A percentile compares a stretch with the other conserved stretches of the same genome.
phyloP scores from a whole-genome alignment of 2,329 filamentous ascomycete species.

The Trichoderma brevicompactum region DNA sequence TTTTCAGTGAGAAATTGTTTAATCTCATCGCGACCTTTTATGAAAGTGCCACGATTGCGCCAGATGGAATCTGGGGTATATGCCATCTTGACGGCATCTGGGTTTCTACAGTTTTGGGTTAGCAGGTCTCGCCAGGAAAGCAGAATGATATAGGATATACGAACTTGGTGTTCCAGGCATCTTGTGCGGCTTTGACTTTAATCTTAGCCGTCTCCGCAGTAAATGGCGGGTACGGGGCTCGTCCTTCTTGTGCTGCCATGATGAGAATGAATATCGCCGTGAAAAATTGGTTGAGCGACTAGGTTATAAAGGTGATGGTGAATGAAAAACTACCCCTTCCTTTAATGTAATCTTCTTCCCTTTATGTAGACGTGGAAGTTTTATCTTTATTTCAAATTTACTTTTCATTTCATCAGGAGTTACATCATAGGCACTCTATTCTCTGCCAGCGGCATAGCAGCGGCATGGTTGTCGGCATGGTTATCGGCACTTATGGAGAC shows the following conservation, averaged over 20 bases:
- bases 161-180: slow-evolving; percentile 79
- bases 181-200: slow-evolving; percentile 85
- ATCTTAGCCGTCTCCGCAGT: slow-evolving; percentile 69
- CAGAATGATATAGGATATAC: slow-evolving; percentile 23
- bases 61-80: slow-evolving; percentile 80
- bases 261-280: not conserved
- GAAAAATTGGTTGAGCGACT: not conserved
- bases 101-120: slow-evolving; percentile 55
- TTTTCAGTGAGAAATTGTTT: slow-evolving; percentile 71
- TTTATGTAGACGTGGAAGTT: not conserved
- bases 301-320: not conserved
- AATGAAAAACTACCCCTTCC: not conserved
- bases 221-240: slow-evolving; percentile 69
- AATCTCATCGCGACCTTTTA: slow-evolving; percentile 71
- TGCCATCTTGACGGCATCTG: slow-evolving; percentile 66
- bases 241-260: slow-evolving; percentile 31
- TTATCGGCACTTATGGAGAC: slow-evolving; percentile 10
- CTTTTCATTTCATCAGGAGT: not conserved
- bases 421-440: slow-evolving; percentile 19
- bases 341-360: not conserved
- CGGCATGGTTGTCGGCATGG: slow-evolving; percentile 12
- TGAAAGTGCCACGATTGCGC: slow-evolving; percentile 75
- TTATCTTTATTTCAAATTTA: not conserved
- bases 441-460: not conserved
- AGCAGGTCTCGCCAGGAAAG: not conserved